phyloP scores from a whole-genome alignment of 129 eudicot species.

The Saposhnikovia divaricata region DNA sequence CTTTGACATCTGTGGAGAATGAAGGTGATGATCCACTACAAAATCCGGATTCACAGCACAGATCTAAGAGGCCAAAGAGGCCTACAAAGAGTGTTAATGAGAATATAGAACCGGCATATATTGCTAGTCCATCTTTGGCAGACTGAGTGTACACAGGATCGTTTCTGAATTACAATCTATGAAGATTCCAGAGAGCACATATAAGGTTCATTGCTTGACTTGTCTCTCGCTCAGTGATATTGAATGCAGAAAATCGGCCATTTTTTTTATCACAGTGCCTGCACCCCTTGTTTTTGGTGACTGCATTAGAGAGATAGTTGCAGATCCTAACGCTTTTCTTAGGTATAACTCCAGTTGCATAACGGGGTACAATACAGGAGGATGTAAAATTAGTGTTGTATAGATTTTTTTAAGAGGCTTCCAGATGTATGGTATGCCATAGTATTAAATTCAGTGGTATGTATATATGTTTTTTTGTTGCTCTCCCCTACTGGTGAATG shows the following conservation, averaged over 20 bases:
- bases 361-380: not conserved
- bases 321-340: not conserved
- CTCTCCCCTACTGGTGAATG: not conserved
- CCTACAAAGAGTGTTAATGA: conserved; percentile 92
- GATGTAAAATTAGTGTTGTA: conserved; percentile 23
- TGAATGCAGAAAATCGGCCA: not conserved
- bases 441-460: not conserved
- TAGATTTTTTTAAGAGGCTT: conserved; percentile 13
- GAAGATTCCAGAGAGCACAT: conserved; percentile 2
- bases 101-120: conserved; percentile 67
- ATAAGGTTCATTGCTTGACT: not conserved
- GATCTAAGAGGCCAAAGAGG: conserved; percentile 62
- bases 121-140: conserved; percentile 18
- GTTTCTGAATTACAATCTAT: not conserved
- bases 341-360: not conserved
- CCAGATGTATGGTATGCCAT: conserved; percentile 2
- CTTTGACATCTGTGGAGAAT: conserved; percentile 13
- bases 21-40: conserved; percentile 42
- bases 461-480: not conserved
- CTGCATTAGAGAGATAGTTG: not conserved
- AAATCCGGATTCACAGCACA: conserved; percentile 21
- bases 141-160: conserved; percentile 23
- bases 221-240: not conserved
- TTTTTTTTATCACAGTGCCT: not conserved
- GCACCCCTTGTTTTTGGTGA: not conserved